These are phyloP conservation scores for Candida dajiaensis DNA, from an alignment of 805 yeast species.

Conservation along the genomic window DNA sequence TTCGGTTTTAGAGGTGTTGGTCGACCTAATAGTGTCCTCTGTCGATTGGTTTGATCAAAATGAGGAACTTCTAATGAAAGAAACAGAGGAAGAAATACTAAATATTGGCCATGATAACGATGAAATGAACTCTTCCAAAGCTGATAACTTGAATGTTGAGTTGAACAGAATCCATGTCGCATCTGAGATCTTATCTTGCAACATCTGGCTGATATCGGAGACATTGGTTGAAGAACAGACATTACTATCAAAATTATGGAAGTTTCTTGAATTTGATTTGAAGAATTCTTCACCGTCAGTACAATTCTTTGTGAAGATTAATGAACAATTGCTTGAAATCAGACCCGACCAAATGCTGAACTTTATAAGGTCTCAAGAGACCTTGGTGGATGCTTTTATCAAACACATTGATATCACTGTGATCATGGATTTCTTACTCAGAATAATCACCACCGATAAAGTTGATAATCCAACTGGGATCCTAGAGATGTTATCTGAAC, in stretches of 20 bases:
- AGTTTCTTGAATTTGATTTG: constrained; percentile 50
- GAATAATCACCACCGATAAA: constrained; percentile 88
- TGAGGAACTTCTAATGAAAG: constrained; percentile 11
- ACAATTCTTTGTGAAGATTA: constrained; percentile 79
- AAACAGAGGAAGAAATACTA: constrained; percentile 2
- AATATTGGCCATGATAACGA: constrained; percentile 4
- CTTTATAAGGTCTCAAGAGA: constrained; percentile 42
- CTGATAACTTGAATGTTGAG: constrained; percentile 17
- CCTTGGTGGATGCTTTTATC: constrained; percentile 64
- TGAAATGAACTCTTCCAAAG: constrained; percentile 5
- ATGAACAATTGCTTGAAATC: constrained; percentile 80
- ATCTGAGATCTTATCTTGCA: constrained; percentile 82
- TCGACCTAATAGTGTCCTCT: constrained; percentile 35
- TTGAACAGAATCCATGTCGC: constrained; percentile 48
- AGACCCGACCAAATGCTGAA: constrained; percentile 59
- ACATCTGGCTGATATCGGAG: constrained; percentile 89
- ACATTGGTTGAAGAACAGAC: constrained; percentile 70
- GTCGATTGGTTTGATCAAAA: constrained; percentile 35
- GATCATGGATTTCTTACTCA: constrained; percentile 82
- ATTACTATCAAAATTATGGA: constrained; percentile 71
- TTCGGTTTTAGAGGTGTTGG: constrained; percentile 37
- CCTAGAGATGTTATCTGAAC: constrained; percentile 69
- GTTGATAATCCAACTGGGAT: constrained; percentile 86
- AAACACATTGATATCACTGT: constrained; percentile 85
- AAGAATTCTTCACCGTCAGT: constrained; percentile 67